phyloP scores from a whole-genome alignment of 1,139 yeast species.

The Pichia inconspicua region DNA sequence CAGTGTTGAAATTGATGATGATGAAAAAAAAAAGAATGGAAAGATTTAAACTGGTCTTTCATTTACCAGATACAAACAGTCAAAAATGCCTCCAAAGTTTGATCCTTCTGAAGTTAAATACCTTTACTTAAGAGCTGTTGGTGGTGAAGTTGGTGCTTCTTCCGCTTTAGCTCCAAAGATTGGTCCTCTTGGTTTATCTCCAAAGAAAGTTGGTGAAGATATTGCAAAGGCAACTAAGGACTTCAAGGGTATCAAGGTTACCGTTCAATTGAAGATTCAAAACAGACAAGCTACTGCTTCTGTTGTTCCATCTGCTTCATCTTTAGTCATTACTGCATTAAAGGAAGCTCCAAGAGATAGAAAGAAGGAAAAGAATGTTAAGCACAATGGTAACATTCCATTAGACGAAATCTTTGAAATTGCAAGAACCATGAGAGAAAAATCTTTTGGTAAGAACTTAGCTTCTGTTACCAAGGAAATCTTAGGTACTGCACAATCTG shows the following conservation, averaged over 20 bases:
- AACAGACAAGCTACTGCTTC: slow-evolving; percentile 99
- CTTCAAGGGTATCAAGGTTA: slow-evolving; percentile 98
- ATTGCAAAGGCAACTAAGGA: slow-evolving; percentile 99
- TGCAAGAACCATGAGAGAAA: slow-evolving; percentile 96
- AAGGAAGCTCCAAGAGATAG: slow-evolving; percentile 99
- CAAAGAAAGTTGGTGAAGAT: slow-evolving; percentile 99
- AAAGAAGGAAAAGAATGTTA: slow-evolving; percentile 99
- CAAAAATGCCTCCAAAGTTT: slow-evolving; percentile 85
- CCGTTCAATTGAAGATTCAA: slow-evolving; percentile 97
- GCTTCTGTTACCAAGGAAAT: slow-evolving; percentile 97
- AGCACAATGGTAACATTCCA: slow-evolving; percentile 98
- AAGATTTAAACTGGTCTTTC: no score
- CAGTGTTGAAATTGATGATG: neutral
- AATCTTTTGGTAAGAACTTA: slow-evolving; percentile 96
- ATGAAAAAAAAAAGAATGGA: neutral
- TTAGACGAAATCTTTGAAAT: slow-evolving; percentile 94
- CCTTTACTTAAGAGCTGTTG: slow-evolving; percentile 99
- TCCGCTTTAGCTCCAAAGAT: slow-evolving; percentile 99
- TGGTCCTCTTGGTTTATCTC: slow-evolving; percentile 99
- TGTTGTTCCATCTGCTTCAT: slow-evolving; percentile 99
- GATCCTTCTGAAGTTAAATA: slow-evolving; percentile 98
- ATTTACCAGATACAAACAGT: slow-evolving; percentile 7
- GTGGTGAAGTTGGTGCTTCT: slow-evolving; percentile 99
- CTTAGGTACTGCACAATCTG: slow-evolving; percentile 99
- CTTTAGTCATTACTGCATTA: slow-evolving; percentile 97